A percentile compares a stretch with the other conserved stretches of the same genome.
phyloP scores from a whole-genome alignment of 2,329 filamentous ascomycete genomes.

The Fusarium sp. region DNA sequence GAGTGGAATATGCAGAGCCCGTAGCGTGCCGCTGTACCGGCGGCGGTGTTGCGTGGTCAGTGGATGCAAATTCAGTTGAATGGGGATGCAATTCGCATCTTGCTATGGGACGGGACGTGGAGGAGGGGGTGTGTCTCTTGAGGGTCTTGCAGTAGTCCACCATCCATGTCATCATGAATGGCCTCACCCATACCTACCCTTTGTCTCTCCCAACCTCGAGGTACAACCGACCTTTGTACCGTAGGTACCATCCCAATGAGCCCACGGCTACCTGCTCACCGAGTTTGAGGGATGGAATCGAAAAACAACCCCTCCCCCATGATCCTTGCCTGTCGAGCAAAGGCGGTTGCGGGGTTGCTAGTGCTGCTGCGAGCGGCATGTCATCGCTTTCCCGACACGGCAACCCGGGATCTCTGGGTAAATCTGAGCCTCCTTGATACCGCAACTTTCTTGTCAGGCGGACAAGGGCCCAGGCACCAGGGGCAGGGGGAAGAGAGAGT shows the following conservation, averaged over 20 bases:
- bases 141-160: background rate
- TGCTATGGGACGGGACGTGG: slow-evolving; percentile 6
- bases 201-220: slow-evolving; percentile 16
- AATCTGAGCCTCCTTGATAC: slow-evolving; percentile 19
- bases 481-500: slow-evolving; percentile 1
- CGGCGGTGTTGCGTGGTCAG: slow-evolving; percentile 21
- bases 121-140: slow-evolving; percentile 30
- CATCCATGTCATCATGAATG: slow-evolving; percentile 33
- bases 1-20: slow-evolving; percentile 4
- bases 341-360: slow-evolving; percentile 40
- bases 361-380: slow-evolving; percentile 34
- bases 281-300: slow-evolving; percentile 29
- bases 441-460: slow-evolving; percentile 23
- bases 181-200: slow-evolving; percentile 7
- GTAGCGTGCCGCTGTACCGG: slow-evolving; percentile 35
- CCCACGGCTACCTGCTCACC: slow-evolving; percentile 31
- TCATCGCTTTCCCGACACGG: slow-evolving; percentile 33
- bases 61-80: slow-evolving; percentile 4
- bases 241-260: slow-evolving; percentile 12
- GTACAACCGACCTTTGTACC: slow-evolving; percentile 36
- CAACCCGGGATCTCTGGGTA: slow-evolving; percentile 22
- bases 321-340: slow-evolving; percentile 26
- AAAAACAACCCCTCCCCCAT: slow-evolving; percentile 12
- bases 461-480: slow-evolving; percentile 30
- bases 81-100: slow-evolving; percentile 2